Percentiles rank a stretch among this genome's conserved stretches.
Conservation (phyloP, 768 basidiomycete species). For the Lyophyllum shimeji region DNA sequence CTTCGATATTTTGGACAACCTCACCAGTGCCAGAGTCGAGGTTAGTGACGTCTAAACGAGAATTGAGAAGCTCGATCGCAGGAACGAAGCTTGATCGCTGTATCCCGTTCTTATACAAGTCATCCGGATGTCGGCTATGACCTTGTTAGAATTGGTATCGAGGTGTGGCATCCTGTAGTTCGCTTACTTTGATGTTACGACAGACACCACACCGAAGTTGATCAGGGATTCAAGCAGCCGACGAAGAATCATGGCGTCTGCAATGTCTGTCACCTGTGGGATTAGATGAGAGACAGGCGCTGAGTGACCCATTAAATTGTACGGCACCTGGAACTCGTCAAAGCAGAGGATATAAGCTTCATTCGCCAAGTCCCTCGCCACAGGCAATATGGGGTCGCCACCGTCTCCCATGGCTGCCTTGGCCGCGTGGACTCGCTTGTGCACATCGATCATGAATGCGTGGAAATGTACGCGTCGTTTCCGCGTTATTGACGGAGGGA, state of each 20-base stretch:
- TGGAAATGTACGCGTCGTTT: slow-evolving; percentile 97
- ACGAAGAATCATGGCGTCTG: slow-evolving; percentile 96
- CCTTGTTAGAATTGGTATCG: background rate
- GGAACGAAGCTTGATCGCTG: slow-evolving; percentile 94
- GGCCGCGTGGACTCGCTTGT: slow-evolving; percentile 85
- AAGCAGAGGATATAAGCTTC: slow-evolving; percentile 90
- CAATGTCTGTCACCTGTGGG: slow-evolving; percentile 90
- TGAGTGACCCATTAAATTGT: slow-evolving; percentile 9
- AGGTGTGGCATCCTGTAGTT: background rate
- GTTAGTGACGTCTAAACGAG: slow-evolving; percentile 84
- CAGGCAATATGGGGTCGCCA: slow-evolving; percentile 84
- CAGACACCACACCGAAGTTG: slow-evolving; percentile 86
- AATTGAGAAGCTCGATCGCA: slow-evolving; percentile 90
- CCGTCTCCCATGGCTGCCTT: slow-evolving; percentile 71
- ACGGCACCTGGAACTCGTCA: slow-evolving; percentile 92
- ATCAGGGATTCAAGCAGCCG: slow-evolving; percentile 85
- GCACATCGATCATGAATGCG: slow-evolving; percentile 98
- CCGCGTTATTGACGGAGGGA: slow-evolving; percentile 61
- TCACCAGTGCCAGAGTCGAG: slow-evolving; percentile 93
- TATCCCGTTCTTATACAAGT: slow-evolving; percentile 98
- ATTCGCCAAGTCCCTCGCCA: slow-evolving; percentile 82
- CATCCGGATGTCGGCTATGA: slow-evolving; percentile 90
- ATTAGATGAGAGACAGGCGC: background rate
- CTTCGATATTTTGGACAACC: slow-evolving; percentile 16
- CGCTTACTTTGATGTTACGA: slow-evolving; percentile 97